Base-by-base conservation (phyloP, 2,329 filamentous ascomycete species). In the Colletotrichum truncatum region DNA sequence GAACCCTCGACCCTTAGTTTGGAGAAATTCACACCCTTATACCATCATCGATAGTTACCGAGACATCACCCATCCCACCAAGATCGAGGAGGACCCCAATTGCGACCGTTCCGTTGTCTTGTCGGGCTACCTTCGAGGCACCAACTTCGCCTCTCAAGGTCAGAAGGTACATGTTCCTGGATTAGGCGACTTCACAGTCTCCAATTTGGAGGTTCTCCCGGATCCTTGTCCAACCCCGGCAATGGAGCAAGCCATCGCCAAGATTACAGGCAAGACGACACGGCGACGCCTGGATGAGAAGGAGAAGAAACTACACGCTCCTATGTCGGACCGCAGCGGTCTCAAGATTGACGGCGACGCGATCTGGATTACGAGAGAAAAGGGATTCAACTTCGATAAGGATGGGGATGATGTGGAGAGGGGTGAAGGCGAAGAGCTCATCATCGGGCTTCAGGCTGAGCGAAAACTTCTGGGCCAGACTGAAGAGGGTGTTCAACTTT, bases 271-370 rank as follows among this genome's bases (percentile, higher is more conserved):
- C 3, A 97, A 97, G 77, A 90, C 90, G 32, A 91, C 90, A 39
- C 85, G 94, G 68, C 89, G 91, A 73, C 87, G 94, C 61, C 81
- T 99, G 12, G 96, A 97, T 30, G 96, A 99, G 75, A 99, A 98
- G 80, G 95, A 99, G 75, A 98, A 98, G 81, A 89, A 97, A 71
- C 82, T 99, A 5, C 97, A 98, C 78, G 97, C 96, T 3, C 97
- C 96, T 32, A 98, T 99, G 95, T 97, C 94, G 25, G 96, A 99
- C 78, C 94, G 97, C 32, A 97, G 94, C 69, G 96, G 96, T 72
- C 88, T 99, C 11, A 90, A 98, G 75, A 95, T 99, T 54, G 96
- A 99, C 70, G 97, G 97, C 67, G 96, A 99, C 78, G 94, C 95
- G 7, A 94, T 99, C 36, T 99, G 97, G 81, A 98, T 91, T 66